phyloP scores from a whole-genome alignment of 1,284 basidiomycete genomes.

The Sporisorium iseilematis-ciliati region DNA sequence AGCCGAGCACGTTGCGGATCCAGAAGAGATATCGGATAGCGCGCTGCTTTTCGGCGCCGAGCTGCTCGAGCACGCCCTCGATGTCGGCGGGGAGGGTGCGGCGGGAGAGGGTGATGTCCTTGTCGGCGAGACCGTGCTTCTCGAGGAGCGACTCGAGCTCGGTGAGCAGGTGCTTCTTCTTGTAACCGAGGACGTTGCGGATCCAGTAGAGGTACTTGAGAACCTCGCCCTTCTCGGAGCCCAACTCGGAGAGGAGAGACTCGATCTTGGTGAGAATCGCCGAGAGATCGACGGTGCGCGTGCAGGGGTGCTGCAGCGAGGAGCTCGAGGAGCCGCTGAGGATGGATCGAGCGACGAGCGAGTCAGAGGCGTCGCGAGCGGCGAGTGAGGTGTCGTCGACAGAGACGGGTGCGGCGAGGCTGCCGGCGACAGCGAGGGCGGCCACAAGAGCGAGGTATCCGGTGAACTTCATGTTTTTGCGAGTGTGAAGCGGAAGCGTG shows the following conservation, averaged over 20 bases:
- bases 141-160: constrained; percentile 1
- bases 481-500: too few relatives aligned
- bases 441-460: constrained; percentile 6
- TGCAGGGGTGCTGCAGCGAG: neutral
- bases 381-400: neutral
- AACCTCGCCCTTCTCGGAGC: neutral
- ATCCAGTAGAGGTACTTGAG: constrained; percentile 7
- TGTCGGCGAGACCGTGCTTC: neutral
- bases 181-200: constrained; percentile 7
- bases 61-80: neutral
- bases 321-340: neutral
- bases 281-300: neutral
- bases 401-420: neutral
- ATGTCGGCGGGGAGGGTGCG: neutral
- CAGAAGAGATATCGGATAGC: too few relatives aligned
- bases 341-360: too few relatives aligned
- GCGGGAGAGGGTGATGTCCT: too few relatives aligned
- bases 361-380: neutral
- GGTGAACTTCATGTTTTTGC: constrained; percentile 4
- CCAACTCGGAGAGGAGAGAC: neutral
- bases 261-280: neutral
- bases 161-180: constrained; percentile 1
- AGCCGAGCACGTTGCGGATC: too few relatives aligned
- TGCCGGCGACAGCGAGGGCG: neutral
- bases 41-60: neutral